phyloP scores from a whole-genome alignment of 805 yeast species.

The Cyberlindnera mrakii region DNA sequence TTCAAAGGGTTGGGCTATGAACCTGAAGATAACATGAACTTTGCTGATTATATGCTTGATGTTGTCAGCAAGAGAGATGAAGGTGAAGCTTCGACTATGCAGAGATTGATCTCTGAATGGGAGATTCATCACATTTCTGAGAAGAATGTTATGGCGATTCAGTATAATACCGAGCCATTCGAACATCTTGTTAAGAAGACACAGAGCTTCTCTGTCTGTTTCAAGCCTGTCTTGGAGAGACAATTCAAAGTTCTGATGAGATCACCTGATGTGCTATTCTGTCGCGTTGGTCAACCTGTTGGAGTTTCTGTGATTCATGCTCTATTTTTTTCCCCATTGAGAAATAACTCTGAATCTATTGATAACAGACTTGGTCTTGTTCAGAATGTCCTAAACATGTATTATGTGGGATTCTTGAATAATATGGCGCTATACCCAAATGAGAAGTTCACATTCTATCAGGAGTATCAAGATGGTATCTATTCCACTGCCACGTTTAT shows the following conservation, averaged over 20 bases:
- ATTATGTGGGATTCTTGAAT: slow-evolving; percentile 74
- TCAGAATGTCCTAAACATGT: slow-evolving; percentile 67
- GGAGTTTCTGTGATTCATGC: slow-evolving; percentile 62
- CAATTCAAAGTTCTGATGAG: slow-evolving; percentile 35
- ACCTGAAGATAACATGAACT: slow-evolving; percentile 50
- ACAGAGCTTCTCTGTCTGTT: slow-evolving; percentile 21
- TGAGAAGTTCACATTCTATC: slow-evolving; percentile 70
- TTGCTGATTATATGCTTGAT: slow-evolving; percentile 74
- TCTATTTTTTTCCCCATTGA: slow-evolving; percentile 59
- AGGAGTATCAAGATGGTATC: slow-evolving; percentile 68
- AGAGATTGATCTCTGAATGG: slow-evolving; percentile 10
- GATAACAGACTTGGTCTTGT: slow-evolving; percentile 67
- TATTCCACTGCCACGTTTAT: slow-evolving; percentile 64
- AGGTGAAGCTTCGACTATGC: slow-evolving; percentile 10
- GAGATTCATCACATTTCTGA: slow-evolving; percentile 22
- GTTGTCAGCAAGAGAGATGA: slow-evolving; percentile 41
- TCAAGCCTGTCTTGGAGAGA: slow-evolving; percentile 28
- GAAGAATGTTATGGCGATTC: background rate
- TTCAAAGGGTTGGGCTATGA: slow-evolving; percentile 26
- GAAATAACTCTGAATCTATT: slow-evolving; percentile 42
- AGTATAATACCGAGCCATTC: background rate
- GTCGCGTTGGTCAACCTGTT: slow-evolving; percentile 59
- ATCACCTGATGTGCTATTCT: slow-evolving; percentile 52
- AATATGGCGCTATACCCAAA: slow-evolving; percentile 71
- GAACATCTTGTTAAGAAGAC: slow-evolving; percentile 6